phyloP scores from a whole-genome alignment of 176 grass and related monocot genomes.

The Dendrocalamus sinicus region DNA sequence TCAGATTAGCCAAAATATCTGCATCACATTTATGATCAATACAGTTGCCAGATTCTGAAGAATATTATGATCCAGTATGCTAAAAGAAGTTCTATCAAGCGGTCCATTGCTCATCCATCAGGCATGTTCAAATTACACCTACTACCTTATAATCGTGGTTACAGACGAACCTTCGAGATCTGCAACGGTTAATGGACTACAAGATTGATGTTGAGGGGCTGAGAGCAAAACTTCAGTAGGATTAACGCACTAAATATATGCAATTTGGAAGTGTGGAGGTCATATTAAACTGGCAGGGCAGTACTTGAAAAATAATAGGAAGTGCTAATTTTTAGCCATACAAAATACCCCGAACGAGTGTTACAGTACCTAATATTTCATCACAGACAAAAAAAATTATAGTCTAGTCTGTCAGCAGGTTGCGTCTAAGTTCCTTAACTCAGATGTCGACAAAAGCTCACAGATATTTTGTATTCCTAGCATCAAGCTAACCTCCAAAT shows the following conservation, averaged over 20 bases:
- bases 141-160: neutral
- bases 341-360: neutral
- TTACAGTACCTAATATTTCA: neutral
- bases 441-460: conserved; percentile 14
- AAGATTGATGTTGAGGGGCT: too few species aligned
- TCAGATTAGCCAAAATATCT: neutral
- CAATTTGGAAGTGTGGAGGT: neutral
- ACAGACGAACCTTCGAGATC: neutral
- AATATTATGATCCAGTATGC: neutral
- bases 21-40: neutral
- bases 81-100: neutral
- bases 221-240: too few species aligned
- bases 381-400: neutral
- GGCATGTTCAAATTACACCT: neutral
- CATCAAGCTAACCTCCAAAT: neutral
- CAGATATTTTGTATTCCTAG: neutral
- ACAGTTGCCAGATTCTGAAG: neutral
- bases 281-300: neutral
- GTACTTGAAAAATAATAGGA: neutral
- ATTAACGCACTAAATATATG: neutral
- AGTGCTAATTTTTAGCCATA: neutral
- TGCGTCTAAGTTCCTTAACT: neutral
- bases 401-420: conserved; percentile 7
- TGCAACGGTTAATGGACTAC: neutral
- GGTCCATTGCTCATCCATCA: neutral